A percentile compares a stretch with the other conserved stretches of the same genome.
Conservation (phyloP, 768 basidiomycete genomes). For the Erythrobasidium yunnanense region DNA sequence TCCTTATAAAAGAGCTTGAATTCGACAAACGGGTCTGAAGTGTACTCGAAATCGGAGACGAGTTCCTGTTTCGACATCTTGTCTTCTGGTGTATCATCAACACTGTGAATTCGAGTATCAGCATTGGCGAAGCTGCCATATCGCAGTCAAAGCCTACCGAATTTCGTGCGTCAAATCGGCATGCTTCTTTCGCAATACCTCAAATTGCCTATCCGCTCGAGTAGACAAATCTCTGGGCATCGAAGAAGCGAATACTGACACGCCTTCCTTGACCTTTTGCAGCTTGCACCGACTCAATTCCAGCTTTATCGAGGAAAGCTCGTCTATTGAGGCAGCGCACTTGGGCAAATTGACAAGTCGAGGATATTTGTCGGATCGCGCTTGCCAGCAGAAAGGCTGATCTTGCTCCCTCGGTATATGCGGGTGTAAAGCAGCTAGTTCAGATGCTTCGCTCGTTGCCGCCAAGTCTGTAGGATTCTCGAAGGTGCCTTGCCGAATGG, state of each 20-base stretch:
- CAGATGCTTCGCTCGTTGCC: not conserved
- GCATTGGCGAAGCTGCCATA: not conserved
- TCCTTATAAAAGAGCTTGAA: slow-evolving; percentile 13
- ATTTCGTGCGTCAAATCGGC: not conserved
- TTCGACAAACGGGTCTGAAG: slow-evolving; percentile 3
- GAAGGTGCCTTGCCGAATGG: slow-evolving; percentile 2
- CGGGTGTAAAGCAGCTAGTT: not conserved
- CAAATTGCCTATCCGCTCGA: not conserved
- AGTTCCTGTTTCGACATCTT: not conserved
- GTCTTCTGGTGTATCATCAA: too few relatives aligned
- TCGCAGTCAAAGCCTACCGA: not conserved
- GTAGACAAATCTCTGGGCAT: not conserved
- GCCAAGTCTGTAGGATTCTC: slow-evolving; percentile 6
- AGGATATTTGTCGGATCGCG: not conserved
- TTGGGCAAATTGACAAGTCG: not conserved
- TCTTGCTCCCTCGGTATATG: slow-evolving; percentile 1
- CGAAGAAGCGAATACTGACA: not conserved
- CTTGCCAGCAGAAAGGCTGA: slow-evolving; percentile 9
- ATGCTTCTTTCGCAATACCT: not conserved
- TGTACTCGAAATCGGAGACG: not conserved
- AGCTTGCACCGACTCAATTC: not conserved
- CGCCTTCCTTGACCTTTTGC: not conserved
- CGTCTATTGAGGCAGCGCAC: not conserved
- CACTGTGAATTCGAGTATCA: too few relatives aligned
- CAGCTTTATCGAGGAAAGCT: not conserved